These are phyloP conservation scores for Pontederia crassipes DNA, from an alignment of 176 grass and related monocot species.

Conservation along the genomic window DNA sequence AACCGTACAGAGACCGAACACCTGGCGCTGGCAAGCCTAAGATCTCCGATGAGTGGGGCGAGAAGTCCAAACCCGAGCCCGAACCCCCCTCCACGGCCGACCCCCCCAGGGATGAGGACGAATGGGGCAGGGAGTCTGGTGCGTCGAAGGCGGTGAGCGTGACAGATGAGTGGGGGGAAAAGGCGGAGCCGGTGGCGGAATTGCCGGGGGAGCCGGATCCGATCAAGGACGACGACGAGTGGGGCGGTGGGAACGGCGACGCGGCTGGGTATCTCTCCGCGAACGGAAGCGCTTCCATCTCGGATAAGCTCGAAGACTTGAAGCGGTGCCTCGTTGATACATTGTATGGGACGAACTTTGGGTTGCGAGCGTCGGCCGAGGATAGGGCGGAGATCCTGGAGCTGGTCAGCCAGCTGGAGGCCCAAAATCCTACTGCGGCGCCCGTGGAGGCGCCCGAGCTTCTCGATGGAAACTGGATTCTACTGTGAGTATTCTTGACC, in stretches of 20 bases:
- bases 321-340: slow-evolving; percentile 81
- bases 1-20: too few relatives aligned
- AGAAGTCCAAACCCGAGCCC: slow-evolving; percentile 33
- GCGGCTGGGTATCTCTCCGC: neutral
- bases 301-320: slow-evolving; percentile 40
- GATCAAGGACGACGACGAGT: slow-evolving; percentile 24
- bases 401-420: slow-evolving; percentile 82
- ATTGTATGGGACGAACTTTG: slow-evolving; percentile 64
- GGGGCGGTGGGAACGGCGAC: slow-evolving; percentile 28
- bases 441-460: slow-evolving; percentile 52
- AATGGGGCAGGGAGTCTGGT: slow-evolving; percentile 19
- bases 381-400: slow-evolving; percentile 79
- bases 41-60: slow-evolving; percentile 66
- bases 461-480: slow-evolving; percentile 87
- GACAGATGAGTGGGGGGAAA: slow-evolving; percentile 22
- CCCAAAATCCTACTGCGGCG: slow-evolving; percentile 44
- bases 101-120: slow-evolving; percentile 51
- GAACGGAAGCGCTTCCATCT: slow-evolving; percentile 9
- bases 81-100: slow-evolving; percentile 43
- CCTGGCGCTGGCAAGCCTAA: neutral
- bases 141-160: neutral
- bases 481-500: slow-evolving; percentile 45
- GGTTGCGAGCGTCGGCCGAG: slow-evolving; percentile 59
- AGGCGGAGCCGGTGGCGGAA: slow-evolving; percentile 12
- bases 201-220: neutral